Percentiles rank a stretch among this genome's conserved stretches.
Evolutionary conservation across 768 basidiomycete genomes (phyloP).

Genomic region (Coprinopsis sp.): DNA sequence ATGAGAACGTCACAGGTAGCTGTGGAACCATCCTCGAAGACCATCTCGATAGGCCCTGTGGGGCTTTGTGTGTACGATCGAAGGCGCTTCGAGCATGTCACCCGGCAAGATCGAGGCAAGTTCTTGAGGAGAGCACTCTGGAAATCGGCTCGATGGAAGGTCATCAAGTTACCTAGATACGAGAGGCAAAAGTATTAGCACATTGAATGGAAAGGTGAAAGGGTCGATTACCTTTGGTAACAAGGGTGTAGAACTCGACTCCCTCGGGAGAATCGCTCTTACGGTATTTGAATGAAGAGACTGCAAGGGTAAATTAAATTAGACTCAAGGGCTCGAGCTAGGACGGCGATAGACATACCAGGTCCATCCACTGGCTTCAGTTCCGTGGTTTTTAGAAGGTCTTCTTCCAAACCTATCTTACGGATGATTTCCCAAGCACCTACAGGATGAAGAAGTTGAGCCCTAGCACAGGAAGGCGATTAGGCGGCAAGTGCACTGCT

Average conservation of each 20-base stretch:
- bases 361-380: constrained; percentile 34
- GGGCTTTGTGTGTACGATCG: constrained; percentile 46
- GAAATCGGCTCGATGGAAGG: constrained; percentile 66
- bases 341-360: constrained; percentile 23
- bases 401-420: constrained; percentile 42
- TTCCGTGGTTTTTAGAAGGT: constrained; percentile 36
- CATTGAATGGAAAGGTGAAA: constrained; percentile 1
- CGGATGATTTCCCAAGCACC: constrained; percentile 47
- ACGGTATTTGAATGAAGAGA: constrained; percentile 48
- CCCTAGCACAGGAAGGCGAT: neutral
- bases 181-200: constrained; percentile 11
- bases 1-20: constrained; percentile 62
- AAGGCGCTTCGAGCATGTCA: constrained; percentile 55
- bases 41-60: constrained; percentile 40
- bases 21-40: constrained; percentile 58
- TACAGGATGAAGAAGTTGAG: constrained; percentile 17
- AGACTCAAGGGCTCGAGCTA: neutral
- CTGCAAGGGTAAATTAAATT: constrained; percentile 26
- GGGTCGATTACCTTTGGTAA: constrained; percentile 47
- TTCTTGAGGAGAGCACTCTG: constrained; percentile 51
- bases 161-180: constrained; percentile 41
- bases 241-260: constrained; percentile 46
- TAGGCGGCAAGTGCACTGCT: constrained; percentile 9
- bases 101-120: constrained; percentile 41
- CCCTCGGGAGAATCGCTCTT: constrained; percentile 59